A percentile compares a stretch with the other conserved stretches of the same genome.
These are phyloP conservation scores for Pestalotiopsis sp. DNA, from an alignment of 2,329 filamentous ascomycete species.

Conservation along the genomic window DNA sequence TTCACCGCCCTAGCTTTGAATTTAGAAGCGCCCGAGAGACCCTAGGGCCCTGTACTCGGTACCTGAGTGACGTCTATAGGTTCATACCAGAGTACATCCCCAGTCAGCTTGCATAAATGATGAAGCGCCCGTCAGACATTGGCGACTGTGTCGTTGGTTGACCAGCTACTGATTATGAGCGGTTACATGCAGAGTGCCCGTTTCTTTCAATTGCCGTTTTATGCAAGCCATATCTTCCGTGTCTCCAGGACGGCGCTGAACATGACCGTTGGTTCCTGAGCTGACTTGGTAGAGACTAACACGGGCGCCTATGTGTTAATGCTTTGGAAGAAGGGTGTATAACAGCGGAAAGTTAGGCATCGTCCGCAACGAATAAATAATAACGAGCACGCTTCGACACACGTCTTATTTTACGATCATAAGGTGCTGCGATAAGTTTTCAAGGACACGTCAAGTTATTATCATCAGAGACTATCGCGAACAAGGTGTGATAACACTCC, in stretches of 20 bases:
- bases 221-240: not conserved
- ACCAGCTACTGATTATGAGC: not conserved
- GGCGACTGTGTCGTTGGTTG: not conserved
- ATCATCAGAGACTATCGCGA: too few species aligned
- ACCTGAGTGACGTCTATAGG: not conserved
- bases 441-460: too few species aligned
- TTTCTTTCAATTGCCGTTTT: not conserved
- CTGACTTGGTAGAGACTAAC: not conserved
- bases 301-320: not conserved
- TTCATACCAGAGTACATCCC: not conserved
- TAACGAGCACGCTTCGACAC: not conserved
- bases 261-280: not conserved
- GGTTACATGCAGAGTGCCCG: not conserved
- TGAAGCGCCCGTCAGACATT: constrained; percentile 4
- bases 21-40: too few species aligned
- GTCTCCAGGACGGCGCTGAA: not conserved
- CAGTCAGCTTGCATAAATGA: constrained; percentile 3
- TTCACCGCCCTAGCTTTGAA: constrained; percentile 7
- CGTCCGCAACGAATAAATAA: not conserved
- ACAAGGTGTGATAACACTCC: too few species aligned
- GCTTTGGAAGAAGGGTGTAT: not conserved
- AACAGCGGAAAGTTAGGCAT: not conserved
- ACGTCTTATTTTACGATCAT: too few species aligned
- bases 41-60: not conserved
- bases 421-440: too few species aligned